Conservation (phyloP, 805 yeast genomes). For the Cyberlindnera mrakii region DNA sequence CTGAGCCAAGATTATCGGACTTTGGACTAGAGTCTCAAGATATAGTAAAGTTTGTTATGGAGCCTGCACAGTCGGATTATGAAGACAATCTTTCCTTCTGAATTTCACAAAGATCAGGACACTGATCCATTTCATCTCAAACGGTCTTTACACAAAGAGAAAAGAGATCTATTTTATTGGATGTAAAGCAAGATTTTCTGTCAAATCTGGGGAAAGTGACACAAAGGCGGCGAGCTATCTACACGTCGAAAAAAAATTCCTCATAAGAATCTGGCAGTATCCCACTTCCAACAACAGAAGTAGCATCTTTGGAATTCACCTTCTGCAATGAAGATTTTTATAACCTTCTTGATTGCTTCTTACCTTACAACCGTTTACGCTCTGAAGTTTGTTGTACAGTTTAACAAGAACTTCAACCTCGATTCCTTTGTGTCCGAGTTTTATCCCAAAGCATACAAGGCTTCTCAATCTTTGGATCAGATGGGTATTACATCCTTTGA, state of each 20-base stretch:
- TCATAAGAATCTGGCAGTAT: too few species aligned
- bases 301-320: not conserved
- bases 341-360: not conserved
- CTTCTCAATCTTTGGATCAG: constrained; percentile 9
- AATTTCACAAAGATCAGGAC: too few species aligned
- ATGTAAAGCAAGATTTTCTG: too few species aligned
- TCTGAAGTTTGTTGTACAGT: constrained; percentile 23
- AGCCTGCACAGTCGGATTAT: too few species aligned
- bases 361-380: constrained; percentile 1
- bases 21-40: not conserved
- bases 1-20: too few species aligned
- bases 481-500: constrained; percentile 18
- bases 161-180: too few species aligned
- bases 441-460: constrained; percentile 7
- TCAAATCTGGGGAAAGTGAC: too few species aligned
- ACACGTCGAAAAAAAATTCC: too few species aligned
- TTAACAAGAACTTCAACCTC: constrained; percentile 16
- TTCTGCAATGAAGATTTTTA: not conserved
- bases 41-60: not conserved
- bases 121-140: not conserved
- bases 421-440: constrained; percentile 14
- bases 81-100: too few species aligned
- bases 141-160: not conserved
- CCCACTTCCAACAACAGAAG: not conserved
- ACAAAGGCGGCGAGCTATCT: too few species aligned